phyloP scores from a whole-genome alignment of 2,329 filamentous ascomycete genomes.

The Diaporthe ilicicola region DNA sequence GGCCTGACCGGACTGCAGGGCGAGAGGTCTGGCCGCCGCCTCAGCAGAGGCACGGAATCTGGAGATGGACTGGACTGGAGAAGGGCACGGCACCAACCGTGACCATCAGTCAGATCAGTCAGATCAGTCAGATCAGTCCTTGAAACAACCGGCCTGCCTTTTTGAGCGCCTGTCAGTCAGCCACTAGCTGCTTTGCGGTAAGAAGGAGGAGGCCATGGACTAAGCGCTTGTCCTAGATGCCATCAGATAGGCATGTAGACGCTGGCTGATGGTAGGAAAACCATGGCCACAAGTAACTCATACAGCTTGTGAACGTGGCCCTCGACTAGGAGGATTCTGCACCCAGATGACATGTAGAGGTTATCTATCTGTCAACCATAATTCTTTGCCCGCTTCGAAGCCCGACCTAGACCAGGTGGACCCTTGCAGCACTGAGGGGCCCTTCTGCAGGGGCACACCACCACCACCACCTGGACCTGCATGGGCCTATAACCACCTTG shows the following conservation, averaged over 20 bases:
- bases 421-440: background rate
- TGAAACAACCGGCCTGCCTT: slow-evolving; percentile 19
- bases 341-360: slow-evolving; percentile 1
- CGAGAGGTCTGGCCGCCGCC: background rate
- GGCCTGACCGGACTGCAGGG: background rate
- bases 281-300: background rate
- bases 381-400: background rate
- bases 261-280: background rate
- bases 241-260: too few species aligned
- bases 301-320: background rate
- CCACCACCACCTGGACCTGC: slow-evolving; percentile 16
- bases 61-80: background rate
- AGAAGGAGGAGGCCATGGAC: background rate
- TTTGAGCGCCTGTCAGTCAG: slow-evolving; percentile 14
- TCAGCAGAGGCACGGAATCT: background rate
- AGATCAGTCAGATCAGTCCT: too few species aligned
- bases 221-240: background rate
- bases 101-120: background rate
- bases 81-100: background rate
- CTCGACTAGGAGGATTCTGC: background rate
- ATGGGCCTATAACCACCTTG: background rate
- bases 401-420: background rate
- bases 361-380: background rate
- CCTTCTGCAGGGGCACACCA: slow-evolving; percentile 28
- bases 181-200: background rate